Conservation (phyloP, 768 basidiomycete genomes). For the Postia placenta region DNA sequence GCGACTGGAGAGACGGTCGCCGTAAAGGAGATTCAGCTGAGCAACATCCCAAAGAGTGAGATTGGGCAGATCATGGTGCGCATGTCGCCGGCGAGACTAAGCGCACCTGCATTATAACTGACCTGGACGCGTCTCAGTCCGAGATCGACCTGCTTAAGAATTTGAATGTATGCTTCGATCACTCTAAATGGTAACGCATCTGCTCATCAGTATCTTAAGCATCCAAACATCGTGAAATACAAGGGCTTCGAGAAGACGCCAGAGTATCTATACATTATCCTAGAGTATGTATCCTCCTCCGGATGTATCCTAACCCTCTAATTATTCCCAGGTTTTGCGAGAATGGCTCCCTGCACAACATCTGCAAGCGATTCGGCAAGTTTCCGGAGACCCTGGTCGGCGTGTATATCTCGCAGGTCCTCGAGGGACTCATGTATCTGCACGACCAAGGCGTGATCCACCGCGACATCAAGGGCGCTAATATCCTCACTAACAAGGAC, state of each 20-base stretch:
- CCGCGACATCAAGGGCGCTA: constrained; percentile 98
- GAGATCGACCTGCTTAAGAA: constrained; percentile 98
- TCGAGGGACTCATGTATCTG: constrained; percentile 93
- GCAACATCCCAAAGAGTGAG: constrained; percentile 89
- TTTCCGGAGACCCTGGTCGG: constrained; percentile 97
- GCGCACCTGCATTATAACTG: neutral
- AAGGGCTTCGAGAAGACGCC: constrained; percentile 95
- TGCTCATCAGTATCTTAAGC: constrained; percentile 37
- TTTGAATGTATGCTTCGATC: constrained; percentile 59
- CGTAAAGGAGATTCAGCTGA: constrained; percentile 94
- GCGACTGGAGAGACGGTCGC: constrained; percentile 98
- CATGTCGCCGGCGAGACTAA: neutral
- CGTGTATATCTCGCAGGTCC: constrained; percentile 93
- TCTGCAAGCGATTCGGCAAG: constrained; percentile 96
- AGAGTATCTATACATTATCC: constrained; percentile 92
- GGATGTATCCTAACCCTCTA: neutral
- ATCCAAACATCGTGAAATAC: constrained; percentile 98
- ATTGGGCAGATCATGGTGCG: constrained; percentile 95
- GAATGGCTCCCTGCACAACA: constrained; percentile 93
- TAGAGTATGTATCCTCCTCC: constrained; percentile 55
- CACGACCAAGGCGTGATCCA: constrained; percentile 99
- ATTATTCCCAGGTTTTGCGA: constrained; percentile 78
- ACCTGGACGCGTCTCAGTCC: constrained; percentile 43
- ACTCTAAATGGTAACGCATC: neutral
- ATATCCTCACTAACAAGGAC: constrained; percentile 98